Conservation (phyloP, 2,329 filamentous ascomycete genomes). For the Alternaria brassicicola region DNA sequence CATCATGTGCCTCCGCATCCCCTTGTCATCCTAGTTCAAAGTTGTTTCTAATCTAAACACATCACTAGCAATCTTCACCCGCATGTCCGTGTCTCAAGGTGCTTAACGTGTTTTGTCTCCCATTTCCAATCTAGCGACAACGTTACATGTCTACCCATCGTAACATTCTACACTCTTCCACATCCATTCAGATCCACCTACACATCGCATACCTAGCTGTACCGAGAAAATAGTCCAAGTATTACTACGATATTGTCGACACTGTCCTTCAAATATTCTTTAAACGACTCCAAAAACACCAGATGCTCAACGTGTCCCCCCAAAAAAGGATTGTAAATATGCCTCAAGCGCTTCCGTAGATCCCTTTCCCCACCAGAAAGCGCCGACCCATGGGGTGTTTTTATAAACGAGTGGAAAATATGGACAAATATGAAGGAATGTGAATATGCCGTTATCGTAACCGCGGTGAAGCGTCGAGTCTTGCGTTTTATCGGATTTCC, state of each 20-base stretch:
- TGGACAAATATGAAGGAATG: slow-evolving; percentile 27
- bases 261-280: not conserved
- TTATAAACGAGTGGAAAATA: slow-evolving; percentile 24
- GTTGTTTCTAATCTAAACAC: not conserved
- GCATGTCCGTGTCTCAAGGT: not conserved
- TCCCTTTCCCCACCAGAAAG: not conserved
- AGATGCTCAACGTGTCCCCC: not conserved
- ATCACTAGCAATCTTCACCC: not conserved
- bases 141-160: not conserved
- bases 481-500: not conserved
- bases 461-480: slow-evolving; percentile 1
- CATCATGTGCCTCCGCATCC: not conserved
- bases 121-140: not conserved
- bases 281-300: not conserved
- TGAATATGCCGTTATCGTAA: slow-evolving; percentile 27
- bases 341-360: not conserved
- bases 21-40: not conserved
- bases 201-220: not conserved
- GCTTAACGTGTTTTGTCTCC: not conserved
- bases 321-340: not conserved
- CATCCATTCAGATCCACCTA: not conserved
- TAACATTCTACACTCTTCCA: not conserved
- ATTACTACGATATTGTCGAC: not conserved
- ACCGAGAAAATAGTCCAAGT: not conserved
- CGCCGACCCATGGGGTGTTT: not conserved